A percentile compares a stretch with the other conserved stretches of the same genome.
Evolutionary conservation across 768 basidiomycete genomes (phyloP).

Genomic region (Pleurotus djamor): DNA sequence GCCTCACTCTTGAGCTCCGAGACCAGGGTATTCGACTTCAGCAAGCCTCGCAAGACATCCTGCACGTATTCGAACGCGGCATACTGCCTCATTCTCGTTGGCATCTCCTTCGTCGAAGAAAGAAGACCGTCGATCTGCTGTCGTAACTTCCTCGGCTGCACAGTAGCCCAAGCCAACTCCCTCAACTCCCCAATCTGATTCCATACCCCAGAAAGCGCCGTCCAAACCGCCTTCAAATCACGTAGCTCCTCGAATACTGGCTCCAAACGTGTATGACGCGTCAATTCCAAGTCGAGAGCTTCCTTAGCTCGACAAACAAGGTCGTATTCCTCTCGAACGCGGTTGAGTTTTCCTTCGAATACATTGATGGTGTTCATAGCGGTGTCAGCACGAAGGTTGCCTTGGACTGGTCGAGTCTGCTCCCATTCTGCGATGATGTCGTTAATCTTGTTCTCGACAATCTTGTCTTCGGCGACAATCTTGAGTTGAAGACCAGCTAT

Average conservation of each 20-base stretch:
- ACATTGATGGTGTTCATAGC: conserved; percentile 96
- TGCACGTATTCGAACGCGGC: conserved; percentile 98
- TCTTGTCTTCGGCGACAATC: conserved; percentile 99
- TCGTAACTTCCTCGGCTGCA: conserved; percentile 93
- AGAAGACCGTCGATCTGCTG: conserved; percentile 92
- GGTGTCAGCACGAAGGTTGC: conserved; percentile 92
- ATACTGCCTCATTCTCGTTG: conserved; percentile 97
- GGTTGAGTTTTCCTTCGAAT: conserved; percentile 87
- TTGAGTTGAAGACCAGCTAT: conserved; percentile 96
- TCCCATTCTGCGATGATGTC: conserved; percentile 95
- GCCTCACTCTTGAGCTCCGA: conserved; percentile 96
- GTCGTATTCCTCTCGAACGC: conserved; percentile 93
- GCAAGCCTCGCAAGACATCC: conserved; percentile 77
- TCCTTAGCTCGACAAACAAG: conserved; percentile 96
- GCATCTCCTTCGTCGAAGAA: conserved; percentile 97
- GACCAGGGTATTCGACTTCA: conserved; percentile 90
- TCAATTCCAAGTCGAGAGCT: conserved; percentile 90
- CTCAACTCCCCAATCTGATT: conserved; percentile 86
- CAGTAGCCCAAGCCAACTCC: conserved; percentile 87
- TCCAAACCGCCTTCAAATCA: conserved; percentile 99
- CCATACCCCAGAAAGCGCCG: conserved; percentile 97
- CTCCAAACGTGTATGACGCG: conserved; percentile 85
- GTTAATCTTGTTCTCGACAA: conserved; percentile 92
- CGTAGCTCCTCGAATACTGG: conserved; percentile 94
- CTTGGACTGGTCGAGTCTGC: conserved; percentile 93